Evolutionary conservation across 2,329 filamentous ascomycete species (phyloP).

Genomic region (Fusarium mexicanum): DNA sequence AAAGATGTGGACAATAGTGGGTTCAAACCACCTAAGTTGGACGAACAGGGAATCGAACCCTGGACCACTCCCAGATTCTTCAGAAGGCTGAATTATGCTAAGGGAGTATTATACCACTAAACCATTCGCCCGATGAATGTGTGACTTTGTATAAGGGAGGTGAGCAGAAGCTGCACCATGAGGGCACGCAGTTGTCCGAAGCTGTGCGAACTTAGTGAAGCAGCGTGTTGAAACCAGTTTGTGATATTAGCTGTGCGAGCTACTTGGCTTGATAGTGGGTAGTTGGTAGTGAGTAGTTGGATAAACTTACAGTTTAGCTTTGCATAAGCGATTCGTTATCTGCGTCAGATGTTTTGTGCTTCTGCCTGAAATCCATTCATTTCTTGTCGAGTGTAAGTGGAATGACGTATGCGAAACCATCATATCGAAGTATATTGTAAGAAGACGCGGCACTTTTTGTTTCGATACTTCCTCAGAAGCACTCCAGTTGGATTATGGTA

Average conservation of each 20-base stretch:
- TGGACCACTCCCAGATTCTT: constrained; percentile 29
- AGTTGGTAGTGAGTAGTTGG: background rate
- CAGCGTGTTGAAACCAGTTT: background rate
- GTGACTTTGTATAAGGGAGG: background rate
- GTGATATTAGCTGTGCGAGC: background rate
- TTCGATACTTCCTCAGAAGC: background rate
- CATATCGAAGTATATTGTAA: background rate
- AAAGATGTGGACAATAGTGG: constrained; percentile 19
- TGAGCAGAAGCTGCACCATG: background rate
- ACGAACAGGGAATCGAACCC: constrained; percentile 34
- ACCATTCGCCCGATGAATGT: constrained; percentile 32
- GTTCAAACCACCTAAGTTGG: constrained; percentile 16
- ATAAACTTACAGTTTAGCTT: background rate
- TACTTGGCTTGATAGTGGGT: background rate
- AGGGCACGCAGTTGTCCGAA: background rate
- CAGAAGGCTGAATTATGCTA: constrained; percentile 16
- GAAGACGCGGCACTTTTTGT: background rate
- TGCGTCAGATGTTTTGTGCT: background rate
- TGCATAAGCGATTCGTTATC: background rate
- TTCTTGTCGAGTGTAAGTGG: constrained; percentile 3
- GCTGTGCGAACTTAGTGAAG: background rate
- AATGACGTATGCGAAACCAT: constrained; percentile 14
- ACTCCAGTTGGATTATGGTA: background rate
- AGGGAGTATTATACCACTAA: constrained; percentile 39
- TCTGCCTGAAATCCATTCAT: constrained; percentile 12